phyloP scores from a whole-genome alignment of 164 flowering plant genomes.

The Macadamia integrifolia region DNA sequence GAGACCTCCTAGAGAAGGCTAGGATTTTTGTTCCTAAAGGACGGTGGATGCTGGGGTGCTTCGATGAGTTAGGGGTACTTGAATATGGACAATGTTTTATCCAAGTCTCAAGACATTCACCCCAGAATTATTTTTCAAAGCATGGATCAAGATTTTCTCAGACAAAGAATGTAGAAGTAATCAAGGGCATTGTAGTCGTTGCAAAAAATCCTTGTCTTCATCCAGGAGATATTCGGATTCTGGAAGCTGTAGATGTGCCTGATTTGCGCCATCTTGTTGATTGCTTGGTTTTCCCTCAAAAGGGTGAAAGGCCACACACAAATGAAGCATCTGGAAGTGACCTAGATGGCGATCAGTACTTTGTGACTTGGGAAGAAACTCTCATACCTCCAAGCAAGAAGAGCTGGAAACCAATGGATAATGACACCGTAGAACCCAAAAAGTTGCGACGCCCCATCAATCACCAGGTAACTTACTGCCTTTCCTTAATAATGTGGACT shows the following conservation, averaged over 20 bases:
- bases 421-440: no score
- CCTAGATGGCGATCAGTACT: no score
- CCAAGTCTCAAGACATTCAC: constrained; percentile 68
- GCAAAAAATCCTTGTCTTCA: constrained; percentile 98
- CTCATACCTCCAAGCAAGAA: no score
- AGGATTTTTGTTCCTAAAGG: constrained; percentile 85
- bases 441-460: no score
- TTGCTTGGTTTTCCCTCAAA: constrained; percentile 90
- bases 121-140: constrained; percentile 62
- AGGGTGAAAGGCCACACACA: constrained; percentile 87
- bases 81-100: constrained; percentile 88
- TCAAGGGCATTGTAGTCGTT: constrained; percentile 59
- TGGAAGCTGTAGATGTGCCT: constrained; percentile 87
- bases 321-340: constrained; percentile 99
- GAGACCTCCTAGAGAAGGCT: constrained; percentile 67
- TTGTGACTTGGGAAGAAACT: no score
- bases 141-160: constrained; percentile 68
- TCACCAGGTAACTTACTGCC: no score
- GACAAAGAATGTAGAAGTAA: constrained; percentile 35
- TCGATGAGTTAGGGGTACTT: constrained; percentile 80
- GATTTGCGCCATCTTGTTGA: constrained; percentile 75
- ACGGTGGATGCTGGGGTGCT: constrained; percentile 89
- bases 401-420: no score
- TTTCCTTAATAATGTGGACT: no score
- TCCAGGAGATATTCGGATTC: constrained; percentile 84